phyloP scores from a whole-genome alignment of 2,329 filamentous ascomycete species.

The Diaporthe helianthi region DNA sequence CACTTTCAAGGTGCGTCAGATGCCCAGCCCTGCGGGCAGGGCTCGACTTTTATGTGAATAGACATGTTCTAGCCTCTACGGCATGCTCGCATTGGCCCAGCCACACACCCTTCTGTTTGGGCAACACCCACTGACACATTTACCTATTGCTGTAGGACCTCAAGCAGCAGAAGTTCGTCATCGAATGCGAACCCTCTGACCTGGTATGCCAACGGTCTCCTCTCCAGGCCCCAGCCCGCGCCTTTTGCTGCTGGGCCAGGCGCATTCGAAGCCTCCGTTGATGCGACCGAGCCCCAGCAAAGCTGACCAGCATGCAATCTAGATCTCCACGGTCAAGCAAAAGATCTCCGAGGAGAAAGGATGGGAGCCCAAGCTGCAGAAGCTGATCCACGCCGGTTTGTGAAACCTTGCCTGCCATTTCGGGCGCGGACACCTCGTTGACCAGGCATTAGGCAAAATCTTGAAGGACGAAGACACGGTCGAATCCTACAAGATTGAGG shows the following conservation, averaged over 20 bases:
- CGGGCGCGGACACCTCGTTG: slow-evolving; percentile 36
- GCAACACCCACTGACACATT: slow-evolving; percentile 33
- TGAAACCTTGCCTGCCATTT: slow-evolving; percentile 29
- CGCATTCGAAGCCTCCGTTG: slow-evolving; percentile 24
- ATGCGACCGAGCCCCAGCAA: slow-evolving; percentile 31
- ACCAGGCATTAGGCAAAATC: slow-evolving; percentile 80
- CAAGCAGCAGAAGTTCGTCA: slow-evolving; percentile 97
- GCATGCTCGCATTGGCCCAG: slow-evolving; percentile 13
- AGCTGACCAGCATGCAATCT: slow-evolving; percentile 37
- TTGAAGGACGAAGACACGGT: slow-evolving; percentile 97
- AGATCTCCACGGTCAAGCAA: slow-evolving; percentile 91
- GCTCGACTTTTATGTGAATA: slow-evolving; percentile 1
- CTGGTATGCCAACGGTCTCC: slow-evolving; percentile 69
- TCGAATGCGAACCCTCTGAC: slow-evolving; percentile 93
- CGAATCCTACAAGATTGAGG: slow-evolving; percentile 96
- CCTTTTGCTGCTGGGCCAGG: slow-evolving; percentile 11
- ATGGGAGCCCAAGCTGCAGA: slow-evolving; percentile 89
- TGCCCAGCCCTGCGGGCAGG: slow-evolving; percentile 12
- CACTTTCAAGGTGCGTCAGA: slow-evolving; percentile 65
- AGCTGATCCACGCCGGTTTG: slow-evolving; percentile 97
- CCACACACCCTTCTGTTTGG: slow-evolving; percentile 7
- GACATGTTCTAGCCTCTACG: neutral
- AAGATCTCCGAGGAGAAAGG: slow-evolving; percentile 93
- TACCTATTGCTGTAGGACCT: slow-evolving; percentile 73
- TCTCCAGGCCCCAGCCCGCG: slow-evolving; percentile 28